Evolutionary conservation across 2,329 filamentous ascomycete genomes (phyloP).

Genomic region (Ascochyta rabiei): DNA sequence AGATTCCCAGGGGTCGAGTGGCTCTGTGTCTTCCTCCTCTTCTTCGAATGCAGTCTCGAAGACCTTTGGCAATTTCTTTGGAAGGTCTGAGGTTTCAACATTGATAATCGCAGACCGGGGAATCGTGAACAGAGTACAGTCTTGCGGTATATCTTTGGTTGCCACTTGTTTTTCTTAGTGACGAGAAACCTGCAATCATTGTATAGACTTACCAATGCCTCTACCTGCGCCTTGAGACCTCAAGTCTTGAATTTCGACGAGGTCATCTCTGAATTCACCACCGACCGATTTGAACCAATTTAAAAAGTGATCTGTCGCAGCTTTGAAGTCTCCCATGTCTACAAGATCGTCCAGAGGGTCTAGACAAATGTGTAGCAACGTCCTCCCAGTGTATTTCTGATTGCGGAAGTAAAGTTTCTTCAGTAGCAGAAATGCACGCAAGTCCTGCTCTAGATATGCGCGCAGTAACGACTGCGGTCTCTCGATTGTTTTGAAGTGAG

Average conservation of each 20-base stretch:
- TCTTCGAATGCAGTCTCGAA: slow-evolving; percentile 23
- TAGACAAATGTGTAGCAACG: no score
- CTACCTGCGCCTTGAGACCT: slow-evolving; percentile 28
- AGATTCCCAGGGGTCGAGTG: slow-evolving; percentile 29
- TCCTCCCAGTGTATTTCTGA: background rate
- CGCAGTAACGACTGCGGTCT: no score
- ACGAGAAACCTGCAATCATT: no score
- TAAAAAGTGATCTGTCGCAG: slow-evolving; percentile 23
- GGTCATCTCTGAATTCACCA: slow-evolving; percentile 28
- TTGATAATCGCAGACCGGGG: slow-evolving; percentile 31
- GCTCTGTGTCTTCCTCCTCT: slow-evolving; percentile 22
- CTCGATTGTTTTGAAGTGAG: background rate
- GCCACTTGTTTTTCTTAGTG: slow-evolving; percentile 16
- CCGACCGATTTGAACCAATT: slow-evolving; percentile 29
- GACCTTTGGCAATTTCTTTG: slow-evolving; percentile 20
- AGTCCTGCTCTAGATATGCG: no score
- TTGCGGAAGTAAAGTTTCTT: background rate
- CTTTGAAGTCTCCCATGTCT: slow-evolving; percentile 26
- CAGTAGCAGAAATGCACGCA: no score
- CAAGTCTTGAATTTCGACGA: slow-evolving; percentile 29
- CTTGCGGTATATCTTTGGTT: slow-evolving; percentile 21
- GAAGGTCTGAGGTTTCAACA: slow-evolving; percentile 25
- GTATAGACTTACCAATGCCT: slow-evolving; percentile 25
- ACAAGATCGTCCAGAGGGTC: background rate
- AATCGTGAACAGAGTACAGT: slow-evolving; percentile 28